These are phyloP conservation scores for Silene coronaria DNA, from an alignment of 179 eudicot genomes.

Conservation along the genomic window DNA sequence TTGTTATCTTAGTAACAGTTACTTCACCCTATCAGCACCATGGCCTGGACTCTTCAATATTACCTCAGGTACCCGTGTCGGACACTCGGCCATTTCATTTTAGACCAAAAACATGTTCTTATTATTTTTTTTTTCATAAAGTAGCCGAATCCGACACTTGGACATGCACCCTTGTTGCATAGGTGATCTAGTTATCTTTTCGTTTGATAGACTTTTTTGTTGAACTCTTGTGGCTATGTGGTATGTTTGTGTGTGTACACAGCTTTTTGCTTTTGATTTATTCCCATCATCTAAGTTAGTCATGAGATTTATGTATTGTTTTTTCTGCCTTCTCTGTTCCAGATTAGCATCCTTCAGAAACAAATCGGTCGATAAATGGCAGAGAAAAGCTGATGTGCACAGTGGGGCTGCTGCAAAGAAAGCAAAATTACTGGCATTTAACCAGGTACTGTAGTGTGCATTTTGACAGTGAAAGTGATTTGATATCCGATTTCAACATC, in stretches of 20 bases:
- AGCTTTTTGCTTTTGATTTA: neutral
- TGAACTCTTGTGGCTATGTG: neutral
- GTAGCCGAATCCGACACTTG: too few relatives aligned
- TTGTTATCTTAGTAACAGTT: too few relatives aligned
- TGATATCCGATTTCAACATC: neutral
- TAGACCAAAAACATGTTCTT: too few relatives aligned
- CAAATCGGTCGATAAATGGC: slow-evolving; percentile 88
- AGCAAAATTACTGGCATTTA: slow-evolving; percentile 75
- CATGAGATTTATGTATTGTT: neutral
- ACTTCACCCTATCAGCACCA: neutral
- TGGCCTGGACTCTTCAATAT: too few relatives aligned
- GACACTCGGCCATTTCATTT: too few relatives aligned
- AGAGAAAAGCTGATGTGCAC: slow-evolving; percentile 88
- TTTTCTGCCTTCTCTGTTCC: slow-evolving; percentile 21
- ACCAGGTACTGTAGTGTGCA: slow-evolving; percentile 51
- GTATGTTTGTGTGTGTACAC: neutral
- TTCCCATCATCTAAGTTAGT: neutral
- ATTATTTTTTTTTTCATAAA: too few relatives aligned
- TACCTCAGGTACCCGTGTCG: too few relatives aligned
- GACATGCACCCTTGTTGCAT: too few relatives aligned
- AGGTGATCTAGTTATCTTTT: neutral
- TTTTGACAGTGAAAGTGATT: slow-evolving; percentile 10
- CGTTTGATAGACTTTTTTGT: neutral
- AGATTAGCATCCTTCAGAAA: slow-evolving; percentile 65
- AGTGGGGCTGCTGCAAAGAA: slow-evolving; percentile 90